Conservation (phyloP, 345 rosid genomes). For the Moringa oleifera region DNA sequence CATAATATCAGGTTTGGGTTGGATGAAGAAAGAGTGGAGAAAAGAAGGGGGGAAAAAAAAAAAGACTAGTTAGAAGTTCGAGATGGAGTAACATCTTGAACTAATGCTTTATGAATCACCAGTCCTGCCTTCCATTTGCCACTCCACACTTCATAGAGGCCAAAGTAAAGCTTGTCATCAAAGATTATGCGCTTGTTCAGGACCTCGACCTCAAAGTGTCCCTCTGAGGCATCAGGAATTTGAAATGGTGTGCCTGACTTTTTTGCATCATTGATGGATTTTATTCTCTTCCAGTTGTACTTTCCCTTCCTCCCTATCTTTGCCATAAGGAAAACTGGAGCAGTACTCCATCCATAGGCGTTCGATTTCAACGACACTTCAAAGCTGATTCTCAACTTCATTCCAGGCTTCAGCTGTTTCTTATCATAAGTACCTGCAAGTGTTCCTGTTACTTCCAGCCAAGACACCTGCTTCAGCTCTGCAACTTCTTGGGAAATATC, state of each 20-base stretch:
- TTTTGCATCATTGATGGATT: conserved; percentile 5
- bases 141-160: conserved; percentile 67
- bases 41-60: no score
- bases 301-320: conserved; percentile 46
- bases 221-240: not conserved
- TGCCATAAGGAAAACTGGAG: conserved; percentile 50
- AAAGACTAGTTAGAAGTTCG: no score
- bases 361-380: conserved; percentile 27
- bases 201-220: conserved; percentile 15
- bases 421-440: no score
- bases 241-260: no score
- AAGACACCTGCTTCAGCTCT: conserved; percentile 44
- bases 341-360: conserved; percentile 44
- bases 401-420: not conserved
- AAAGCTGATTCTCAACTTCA: conserved; percentile 26
- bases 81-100: no score
- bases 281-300: conserved; percentile 26
- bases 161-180: conserved; percentile 37
- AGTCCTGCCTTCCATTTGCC: conserved; percentile 67
- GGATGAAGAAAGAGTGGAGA: no score
- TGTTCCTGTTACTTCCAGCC: conserved; percentile 55
- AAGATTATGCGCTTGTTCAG: not conserved
- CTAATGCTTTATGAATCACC: conserved; percentile 38
- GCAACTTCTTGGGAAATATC: no score
- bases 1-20: no score